Percentiles rank a stretch among this genome's conserved stretches.
Conservation (phyloP, 352 stramenopile species). For the Globisporangium abappressorium region DNA sequence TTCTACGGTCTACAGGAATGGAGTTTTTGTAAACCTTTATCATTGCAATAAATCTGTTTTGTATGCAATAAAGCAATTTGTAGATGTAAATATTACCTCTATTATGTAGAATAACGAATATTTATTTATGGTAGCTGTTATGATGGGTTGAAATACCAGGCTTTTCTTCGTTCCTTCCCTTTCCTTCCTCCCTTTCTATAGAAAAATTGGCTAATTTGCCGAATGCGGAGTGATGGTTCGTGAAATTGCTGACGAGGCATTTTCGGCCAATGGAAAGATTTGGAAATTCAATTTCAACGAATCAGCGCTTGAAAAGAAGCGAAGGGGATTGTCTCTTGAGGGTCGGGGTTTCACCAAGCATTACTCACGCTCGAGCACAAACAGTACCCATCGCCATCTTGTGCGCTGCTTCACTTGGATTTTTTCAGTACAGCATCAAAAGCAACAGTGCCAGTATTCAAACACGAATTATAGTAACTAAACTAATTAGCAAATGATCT, state of each 20-base stretch:
- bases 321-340: conserved; percentile 6
- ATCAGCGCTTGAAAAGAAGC: not conserved
- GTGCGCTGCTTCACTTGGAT: not conserved
- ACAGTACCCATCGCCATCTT: conserved; percentile 9
- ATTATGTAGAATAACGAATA: too few species aligned
- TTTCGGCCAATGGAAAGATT: not conserved
- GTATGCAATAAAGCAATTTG: not conserved
- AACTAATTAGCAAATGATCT: not conserved
- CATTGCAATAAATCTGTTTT: not conserved
- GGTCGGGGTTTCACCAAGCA: not conserved
- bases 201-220: conserved; percentile 3
- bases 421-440: not conserved
- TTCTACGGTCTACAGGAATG: conserved; percentile 7
- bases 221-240: not conserved
- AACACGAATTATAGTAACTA: not conserved
- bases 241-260: not conserved
- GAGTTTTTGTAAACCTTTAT: not conserved
- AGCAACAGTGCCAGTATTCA: not conserved
- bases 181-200: conserved; percentile 7
- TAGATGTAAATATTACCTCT: not conserved
- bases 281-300: not conserved
- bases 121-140: not conserved
- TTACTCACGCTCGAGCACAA: conserved; percentile 10
- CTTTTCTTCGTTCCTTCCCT: conserved; percentile 10
- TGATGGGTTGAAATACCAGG: not conserved